Percentiles rank a stretch among this genome's conserved stretches.
Conservation (phyloP, 2,329 filamentous ascomycete species). For the Trichoderma atroviride region DNA sequence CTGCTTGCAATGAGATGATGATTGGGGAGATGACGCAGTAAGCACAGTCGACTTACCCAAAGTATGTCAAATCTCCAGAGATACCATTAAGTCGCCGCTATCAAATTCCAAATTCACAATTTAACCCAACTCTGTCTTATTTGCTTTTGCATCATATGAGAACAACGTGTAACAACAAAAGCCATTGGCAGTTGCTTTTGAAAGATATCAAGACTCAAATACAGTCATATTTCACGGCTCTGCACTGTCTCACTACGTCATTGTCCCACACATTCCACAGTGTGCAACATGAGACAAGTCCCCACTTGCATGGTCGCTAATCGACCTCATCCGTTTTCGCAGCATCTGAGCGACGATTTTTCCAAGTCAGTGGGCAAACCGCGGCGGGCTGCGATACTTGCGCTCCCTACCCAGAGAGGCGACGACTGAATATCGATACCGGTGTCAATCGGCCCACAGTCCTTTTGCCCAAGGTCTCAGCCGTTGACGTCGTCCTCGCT, state of each 20-base stretch:
- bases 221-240: not conserved
- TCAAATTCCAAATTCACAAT: not conserved
- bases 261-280: not conserved
- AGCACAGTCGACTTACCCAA: not conserved
- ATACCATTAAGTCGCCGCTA: not conserved
- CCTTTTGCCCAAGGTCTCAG: not conserved
- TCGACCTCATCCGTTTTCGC: conserved; percentile 7
- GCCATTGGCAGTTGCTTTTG: not conserved
- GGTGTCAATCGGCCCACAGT: not conserved
- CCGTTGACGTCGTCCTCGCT: not conserved
- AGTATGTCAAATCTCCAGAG: not conserved
- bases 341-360: not conserved
- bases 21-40: not conserved
- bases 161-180: not conserved
- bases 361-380: not conserved
- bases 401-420: not conserved
- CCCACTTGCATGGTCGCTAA: not conserved
- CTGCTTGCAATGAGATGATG: not conserved
- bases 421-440: not conserved
- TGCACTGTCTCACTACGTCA: not conserved
- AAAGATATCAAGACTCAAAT: not conserved
- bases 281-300: not conserved
- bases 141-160: not conserved
- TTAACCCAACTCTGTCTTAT: not conserved
- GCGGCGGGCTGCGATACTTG: not conserved